Evolutionary conservation across 2,329 filamentous ascomycete genomes (phyloP).

Genomic region (Coniochaeta sp.): DNA sequence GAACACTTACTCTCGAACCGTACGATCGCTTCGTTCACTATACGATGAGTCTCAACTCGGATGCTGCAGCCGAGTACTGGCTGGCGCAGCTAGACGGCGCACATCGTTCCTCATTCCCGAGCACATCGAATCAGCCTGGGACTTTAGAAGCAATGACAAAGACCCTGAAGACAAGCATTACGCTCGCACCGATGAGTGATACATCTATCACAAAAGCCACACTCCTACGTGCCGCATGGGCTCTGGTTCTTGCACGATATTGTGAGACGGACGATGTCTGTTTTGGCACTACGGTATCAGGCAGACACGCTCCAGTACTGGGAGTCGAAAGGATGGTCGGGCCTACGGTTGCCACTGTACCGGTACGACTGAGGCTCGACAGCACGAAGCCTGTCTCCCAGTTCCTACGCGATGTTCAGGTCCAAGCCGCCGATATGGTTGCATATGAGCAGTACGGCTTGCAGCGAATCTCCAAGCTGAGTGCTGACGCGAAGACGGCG

Average conservation of each 20-base stretch:
- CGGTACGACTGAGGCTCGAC: slow-evolving; percentile 23
- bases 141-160: no score
- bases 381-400: no score
- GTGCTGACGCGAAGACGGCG: no score
- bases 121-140: no score
- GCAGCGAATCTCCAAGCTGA: no score
- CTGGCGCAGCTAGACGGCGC: no score
- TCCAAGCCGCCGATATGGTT: slow-evolving; percentile 13
- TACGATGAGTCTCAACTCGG: background rate
- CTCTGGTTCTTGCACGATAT: slow-evolving; percentile 28
- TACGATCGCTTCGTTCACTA: background rate
- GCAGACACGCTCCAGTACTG: slow-evolving; percentile 16
- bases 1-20: background rate
- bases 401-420: no score
- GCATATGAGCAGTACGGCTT: slow-evolving; percentile 15
- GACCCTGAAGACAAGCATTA: background rate
- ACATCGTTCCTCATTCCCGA: no score
- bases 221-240: slow-evolving; percentile 33
- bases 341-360: slow-evolving; percentile 29
- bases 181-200: no score
- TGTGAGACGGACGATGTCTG: slow-evolving; percentile 27
- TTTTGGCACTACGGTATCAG: slow-evolving; percentile 31
- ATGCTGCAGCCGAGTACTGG: no score
- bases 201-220: slow-evolving; percentile 22
- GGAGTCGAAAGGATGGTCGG: slow-evolving; percentile 10